Conservation (phyloP, 2,329 filamentous ascomycete genomes). For the Bimuria novae-zelandiae region DNA sequence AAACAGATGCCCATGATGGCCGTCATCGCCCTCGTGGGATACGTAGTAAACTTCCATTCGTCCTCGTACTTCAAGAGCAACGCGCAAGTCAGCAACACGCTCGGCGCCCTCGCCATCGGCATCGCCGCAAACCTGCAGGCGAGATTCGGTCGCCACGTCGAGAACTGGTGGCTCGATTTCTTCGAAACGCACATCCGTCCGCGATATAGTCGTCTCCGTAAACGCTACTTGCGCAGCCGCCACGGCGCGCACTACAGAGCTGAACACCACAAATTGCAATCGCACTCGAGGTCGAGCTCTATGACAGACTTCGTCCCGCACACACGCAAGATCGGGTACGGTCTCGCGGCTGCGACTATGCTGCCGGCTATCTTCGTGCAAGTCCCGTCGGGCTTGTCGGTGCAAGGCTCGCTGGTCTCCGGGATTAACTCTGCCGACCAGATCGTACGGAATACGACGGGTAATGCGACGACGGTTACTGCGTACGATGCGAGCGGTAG, state of each 20-base stretch:
- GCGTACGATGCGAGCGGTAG: constrained; percentile 24
- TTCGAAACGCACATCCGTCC: constrained; percentile 59
- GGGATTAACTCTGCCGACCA: constrained; percentile 63
- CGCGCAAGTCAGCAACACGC: constrained; percentile 75
- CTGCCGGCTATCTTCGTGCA: constrained; percentile 82
- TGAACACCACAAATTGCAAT: constrained; percentile 23
- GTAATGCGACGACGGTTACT: constrained; percentile 45
- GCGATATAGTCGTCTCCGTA: constrained; percentile 33
- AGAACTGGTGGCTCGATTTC: constrained; percentile 60
- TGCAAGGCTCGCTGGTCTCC: constrained; percentile 60
- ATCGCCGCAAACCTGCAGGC: constrained; percentile 80
- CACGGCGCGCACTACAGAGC: constrained; percentile 19
- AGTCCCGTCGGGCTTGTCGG: constrained; percentile 64
- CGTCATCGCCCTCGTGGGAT: constrained; percentile 73
- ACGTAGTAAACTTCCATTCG: constrained; percentile 75
- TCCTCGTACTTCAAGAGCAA: constrained; percentile 69
- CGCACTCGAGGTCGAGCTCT: constrained; percentile 26
- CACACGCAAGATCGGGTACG: constrained; percentile 62
- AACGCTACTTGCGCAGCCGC: constrained; percentile 27
- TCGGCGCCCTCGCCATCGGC: constrained; percentile 77
- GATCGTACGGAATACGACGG: constrained; percentile 55
- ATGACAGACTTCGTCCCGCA: constrained; percentile 30
- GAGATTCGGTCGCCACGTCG: constrained; percentile 63
- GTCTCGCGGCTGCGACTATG: constrained; percentile 82
- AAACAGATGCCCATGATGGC: constrained; percentile 78